These are phyloP conservation scores for Gymnopilus junonius DNA, from an alignment of 768 basidiomycete genomes.

Conservation along the genomic window DNA sequence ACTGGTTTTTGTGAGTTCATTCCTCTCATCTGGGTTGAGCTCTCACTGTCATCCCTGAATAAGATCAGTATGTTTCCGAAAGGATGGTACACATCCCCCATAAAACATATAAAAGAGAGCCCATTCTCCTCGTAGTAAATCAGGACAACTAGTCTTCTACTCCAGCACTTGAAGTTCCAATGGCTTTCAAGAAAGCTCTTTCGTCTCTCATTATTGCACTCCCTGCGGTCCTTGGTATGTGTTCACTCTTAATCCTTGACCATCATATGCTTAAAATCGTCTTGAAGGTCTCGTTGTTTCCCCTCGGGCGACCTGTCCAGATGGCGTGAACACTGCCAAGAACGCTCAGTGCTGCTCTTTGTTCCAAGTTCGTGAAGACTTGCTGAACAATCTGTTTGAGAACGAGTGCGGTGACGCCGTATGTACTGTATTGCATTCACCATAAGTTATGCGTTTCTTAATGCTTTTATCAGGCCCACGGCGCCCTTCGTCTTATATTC, in stretches of 20 bases:
- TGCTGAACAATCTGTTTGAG: conserved; percentile 31
- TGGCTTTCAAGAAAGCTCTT: conserved; percentile 10
- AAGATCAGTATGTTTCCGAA: neutral
- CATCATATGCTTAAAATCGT: neutral
- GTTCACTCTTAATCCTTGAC: neutral
- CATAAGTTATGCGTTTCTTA: neutral
- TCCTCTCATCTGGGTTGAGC: neutral
- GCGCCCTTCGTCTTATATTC: conserved; percentile 39
- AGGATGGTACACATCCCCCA: conserved; percentile 1
- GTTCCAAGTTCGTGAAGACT: conserved; percentile 28
- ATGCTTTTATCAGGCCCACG: conserved; percentile 33
- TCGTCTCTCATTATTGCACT: conserved; percentile 2
- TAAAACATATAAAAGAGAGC: conserved; percentile 11
- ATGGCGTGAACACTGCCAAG: conserved; percentile 29
- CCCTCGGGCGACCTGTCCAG: conserved; percentile 30
- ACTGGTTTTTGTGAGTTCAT: neutral
- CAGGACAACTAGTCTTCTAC: conserved; percentile 12
- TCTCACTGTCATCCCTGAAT: neutral
- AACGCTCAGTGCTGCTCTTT: conserved; percentile 33
- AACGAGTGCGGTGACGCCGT: conserved; percentile 30
- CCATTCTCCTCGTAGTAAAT: conserved; percentile 3
- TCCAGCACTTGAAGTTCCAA: conserved; percentile 10
- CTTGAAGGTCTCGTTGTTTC: conserved; percentile 7
- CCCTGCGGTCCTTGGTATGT: conserved; percentile 5
- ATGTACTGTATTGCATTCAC: neutral